phyloP scores from a whole-genome alignment of 176 grass and related monocot genomes.

The Pontederia paniculata region DNA sequence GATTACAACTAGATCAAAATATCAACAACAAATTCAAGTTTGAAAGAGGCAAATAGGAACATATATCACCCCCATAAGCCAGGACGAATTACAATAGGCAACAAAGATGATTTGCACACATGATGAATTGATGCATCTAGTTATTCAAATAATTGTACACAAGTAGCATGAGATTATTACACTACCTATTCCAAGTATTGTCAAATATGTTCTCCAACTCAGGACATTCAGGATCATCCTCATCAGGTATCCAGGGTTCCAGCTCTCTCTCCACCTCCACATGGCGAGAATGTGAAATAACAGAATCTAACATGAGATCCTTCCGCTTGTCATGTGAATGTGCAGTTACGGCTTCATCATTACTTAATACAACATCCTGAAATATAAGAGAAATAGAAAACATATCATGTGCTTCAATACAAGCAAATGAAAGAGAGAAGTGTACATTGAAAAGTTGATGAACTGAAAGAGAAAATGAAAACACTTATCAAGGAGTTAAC shows the following conservation, averaged over 20 bases:
- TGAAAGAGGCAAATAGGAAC: background rate
- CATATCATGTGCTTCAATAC: slow-evolving; percentile 3
- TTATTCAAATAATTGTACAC: background rate
- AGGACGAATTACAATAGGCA: background rate
- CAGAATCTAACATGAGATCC: slow-evolving; percentile 92
- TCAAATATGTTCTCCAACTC: slow-evolving; percentile 65
- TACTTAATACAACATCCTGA: slow-evolving; percentile 68
- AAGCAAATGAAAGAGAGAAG: background rate
- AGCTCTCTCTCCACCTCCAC: slow-evolving; percentile 73
- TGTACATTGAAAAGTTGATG: background rate
- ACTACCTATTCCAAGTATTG: slow-evolving; percentile 67
- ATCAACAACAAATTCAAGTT: background rate
- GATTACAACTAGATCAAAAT: too few species aligned
- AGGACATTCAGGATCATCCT: slow-evolving; percentile 63
- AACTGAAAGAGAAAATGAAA: slow-evolving; percentile 1
- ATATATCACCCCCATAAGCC: too few species aligned
- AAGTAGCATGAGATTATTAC: background rate
- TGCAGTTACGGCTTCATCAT: slow-evolving; percentile 53
- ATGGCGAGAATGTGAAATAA: slow-evolving; percentile 69
- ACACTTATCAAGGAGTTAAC: background rate
- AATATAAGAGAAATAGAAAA: slow-evolving; percentile 16
- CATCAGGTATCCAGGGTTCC: slow-evolving; percentile 84
- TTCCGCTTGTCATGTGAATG: slow-evolving; percentile 68
- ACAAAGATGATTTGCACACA: background rate
- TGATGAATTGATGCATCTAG: background rate